phyloP scores from a whole-genome alignment of 2,329 filamentous ascomycete genomes.

The Endoconidiophora laricicola region DNA sequence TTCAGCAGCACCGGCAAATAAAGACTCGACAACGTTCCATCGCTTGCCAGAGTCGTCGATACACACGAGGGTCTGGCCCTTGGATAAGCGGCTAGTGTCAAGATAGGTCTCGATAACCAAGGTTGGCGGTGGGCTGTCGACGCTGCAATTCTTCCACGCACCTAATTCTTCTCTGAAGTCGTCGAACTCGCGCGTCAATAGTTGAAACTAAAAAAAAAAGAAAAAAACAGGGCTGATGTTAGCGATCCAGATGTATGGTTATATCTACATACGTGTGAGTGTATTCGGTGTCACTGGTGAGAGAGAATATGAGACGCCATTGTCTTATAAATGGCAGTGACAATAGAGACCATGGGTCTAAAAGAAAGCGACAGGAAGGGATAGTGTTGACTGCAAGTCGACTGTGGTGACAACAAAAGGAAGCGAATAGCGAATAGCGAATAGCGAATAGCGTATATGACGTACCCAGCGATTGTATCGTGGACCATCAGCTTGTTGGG shows the following conservation, averaged over 20 bases:
- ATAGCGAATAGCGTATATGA: constrained; percentile 13
- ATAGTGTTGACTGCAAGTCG: not conserved
- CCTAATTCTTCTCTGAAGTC: constrained; percentile 66
- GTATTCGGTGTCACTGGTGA: too few relatives aligned
- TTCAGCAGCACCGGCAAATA: constrained; percentile 41
- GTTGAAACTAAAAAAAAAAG: constrained; percentile 57
- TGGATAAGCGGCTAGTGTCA: constrained; percentile 60
- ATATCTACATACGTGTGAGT: too few relatives aligned
- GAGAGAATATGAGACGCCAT: too few relatives aligned
- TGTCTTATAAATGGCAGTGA: too few relatives aligned
- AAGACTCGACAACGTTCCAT: constrained; percentile 77
- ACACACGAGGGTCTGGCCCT: constrained; percentile 74
- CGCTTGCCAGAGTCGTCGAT: constrained; percentile 79
- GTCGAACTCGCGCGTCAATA: constrained; percentile 85
- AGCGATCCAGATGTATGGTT: not conserved
- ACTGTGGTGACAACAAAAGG: not conserved
- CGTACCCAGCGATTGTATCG: constrained; percentile 79
- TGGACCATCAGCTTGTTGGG: constrained; percentile 24
- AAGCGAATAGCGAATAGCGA: not conserved
- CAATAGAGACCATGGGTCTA: too few relatives aligned
- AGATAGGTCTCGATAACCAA: constrained; percentile 84
- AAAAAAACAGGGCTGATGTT: not conserved
- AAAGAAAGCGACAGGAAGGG: not conserved
- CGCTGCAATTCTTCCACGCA: constrained; percentile 67
- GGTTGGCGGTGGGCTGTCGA: constrained; percentile 61